Conservation (phyloP, 305 asterid genomes). For the Ilex paraguariensis region DNA sequence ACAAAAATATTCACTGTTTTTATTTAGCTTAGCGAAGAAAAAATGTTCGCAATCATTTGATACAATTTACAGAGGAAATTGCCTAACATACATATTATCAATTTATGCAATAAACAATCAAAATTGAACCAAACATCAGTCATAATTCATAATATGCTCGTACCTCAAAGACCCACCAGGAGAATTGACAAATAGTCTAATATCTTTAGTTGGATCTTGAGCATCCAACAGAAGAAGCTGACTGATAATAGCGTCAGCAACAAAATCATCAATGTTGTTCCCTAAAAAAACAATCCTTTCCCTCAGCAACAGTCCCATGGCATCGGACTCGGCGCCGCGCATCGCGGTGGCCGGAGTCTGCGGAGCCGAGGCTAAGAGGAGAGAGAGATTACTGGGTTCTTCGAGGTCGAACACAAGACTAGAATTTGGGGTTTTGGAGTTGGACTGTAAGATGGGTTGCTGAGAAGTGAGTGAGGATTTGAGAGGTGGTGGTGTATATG, state of each 20-base stretch:
- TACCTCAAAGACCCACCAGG: slow-evolving; percentile 95
- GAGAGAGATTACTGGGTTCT: slow-evolving; percentile 15
- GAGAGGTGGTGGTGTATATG: neutral
- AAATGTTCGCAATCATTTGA: too few species aligned
- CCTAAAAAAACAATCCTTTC: slow-evolving; percentile 94
- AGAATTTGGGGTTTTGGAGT: neutral
- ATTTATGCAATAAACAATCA: too few species aligned
- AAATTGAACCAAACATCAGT: neutral
- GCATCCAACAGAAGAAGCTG: slow-evolving; percentile 87
- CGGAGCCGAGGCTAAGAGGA: slow-evolving; percentile 26
- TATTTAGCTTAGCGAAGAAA: too few species aligned
- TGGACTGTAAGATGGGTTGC: neutral
- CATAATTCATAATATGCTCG: neutral
- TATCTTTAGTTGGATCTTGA: slow-evolving; percentile 73
- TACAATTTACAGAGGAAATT: too few species aligned
- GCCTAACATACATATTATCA: too few species aligned
- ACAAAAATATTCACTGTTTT: too few species aligned
- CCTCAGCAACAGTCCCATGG: slow-evolving; percentile 73
- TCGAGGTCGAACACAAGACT: neutral
- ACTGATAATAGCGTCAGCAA: slow-evolving; percentile 82
- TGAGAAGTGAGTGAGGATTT: neutral
- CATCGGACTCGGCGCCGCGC: slow-evolving; percentile 72
- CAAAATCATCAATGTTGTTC: slow-evolving; percentile 62
- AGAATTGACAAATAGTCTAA: slow-evolving; percentile 79
- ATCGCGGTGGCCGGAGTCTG: slow-evolving; percentile 57